Percentiles rank a stretch among this genome's conserved stretches.
These are phyloP conservation scores for Fusarium sp. DNA, from an alignment of 2,329 filamentous ascomycete species.

Conservation along the genomic window DNA sequence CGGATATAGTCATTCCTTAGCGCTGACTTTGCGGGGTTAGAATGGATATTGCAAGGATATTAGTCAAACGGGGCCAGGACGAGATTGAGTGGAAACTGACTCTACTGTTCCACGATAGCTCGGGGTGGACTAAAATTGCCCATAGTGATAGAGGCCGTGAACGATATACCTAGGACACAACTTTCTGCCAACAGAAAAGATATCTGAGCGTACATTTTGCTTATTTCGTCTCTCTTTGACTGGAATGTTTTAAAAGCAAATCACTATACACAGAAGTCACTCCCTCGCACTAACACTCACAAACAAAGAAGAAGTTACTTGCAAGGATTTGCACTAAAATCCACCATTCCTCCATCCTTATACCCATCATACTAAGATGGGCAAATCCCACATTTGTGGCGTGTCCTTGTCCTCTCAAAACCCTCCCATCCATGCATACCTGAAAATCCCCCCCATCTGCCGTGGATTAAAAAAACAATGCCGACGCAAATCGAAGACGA, in stretches of 20 bases:
- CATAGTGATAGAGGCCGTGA: not conserved
- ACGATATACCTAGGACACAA: not conserved
- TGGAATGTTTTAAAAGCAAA: not conserved
- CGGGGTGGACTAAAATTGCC: not conserved
- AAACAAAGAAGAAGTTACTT: not conserved
- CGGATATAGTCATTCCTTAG: not conserved
- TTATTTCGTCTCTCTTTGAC: not conserved
- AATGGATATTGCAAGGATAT: not conserved
- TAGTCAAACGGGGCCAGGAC: not conserved
- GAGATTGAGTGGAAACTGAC: not conserved
- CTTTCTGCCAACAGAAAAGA: not conserved
- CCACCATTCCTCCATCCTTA: not conserved
- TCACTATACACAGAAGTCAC: not conserved
- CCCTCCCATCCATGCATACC: not conserved
- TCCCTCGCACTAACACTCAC: not conserved
- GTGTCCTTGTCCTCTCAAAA: not conserved
- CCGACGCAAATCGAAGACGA: not conserved
- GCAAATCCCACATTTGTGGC: not conserved
- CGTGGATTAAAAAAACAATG: not conserved
- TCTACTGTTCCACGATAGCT: not conserved
- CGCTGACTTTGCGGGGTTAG: not conserved
- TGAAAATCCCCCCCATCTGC: not conserved
- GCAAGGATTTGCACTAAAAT: not conserved
- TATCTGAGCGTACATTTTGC: not conserved
- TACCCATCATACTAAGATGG: not conserved